phyloP scores from a whole-genome alignment of 2,329 filamentous ascomycete genomes.

The Colletotrichum acutatum region DNA sequence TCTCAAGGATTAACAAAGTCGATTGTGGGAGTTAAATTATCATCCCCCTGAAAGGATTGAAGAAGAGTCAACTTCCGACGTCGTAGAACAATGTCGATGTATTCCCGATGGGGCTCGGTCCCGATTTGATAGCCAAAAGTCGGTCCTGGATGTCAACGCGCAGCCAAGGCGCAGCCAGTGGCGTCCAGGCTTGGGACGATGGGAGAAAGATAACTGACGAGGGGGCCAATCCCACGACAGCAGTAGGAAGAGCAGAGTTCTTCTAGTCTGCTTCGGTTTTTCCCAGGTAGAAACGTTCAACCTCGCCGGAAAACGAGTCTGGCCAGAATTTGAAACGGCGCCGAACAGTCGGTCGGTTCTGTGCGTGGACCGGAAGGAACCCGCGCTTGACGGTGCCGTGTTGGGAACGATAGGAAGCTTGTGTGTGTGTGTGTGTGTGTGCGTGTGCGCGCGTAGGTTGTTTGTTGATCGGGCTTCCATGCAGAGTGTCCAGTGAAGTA shows the following conservation, averaged over 20 bases:
- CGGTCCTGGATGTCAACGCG: constrained; percentile 28
- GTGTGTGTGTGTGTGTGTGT: not conserved
- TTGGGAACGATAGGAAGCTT: not conserved
- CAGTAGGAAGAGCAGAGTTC: constrained; percentile 5
- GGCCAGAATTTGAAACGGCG: constrained; percentile 28
- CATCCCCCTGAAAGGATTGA: constrained; percentile 1
- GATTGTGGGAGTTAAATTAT: constrained; percentile 15
- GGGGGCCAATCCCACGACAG: not conserved
- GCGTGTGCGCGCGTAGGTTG: not conserved
- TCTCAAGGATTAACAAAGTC: not conserved
- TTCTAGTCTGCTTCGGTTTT: constrained; percentile 17
- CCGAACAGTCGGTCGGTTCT: constrained; percentile 12
- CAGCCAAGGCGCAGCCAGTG: constrained; percentile 30
- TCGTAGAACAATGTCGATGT: constrained; percentile 20
- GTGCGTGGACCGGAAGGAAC: constrained; percentile 27
- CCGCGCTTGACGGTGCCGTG: constrained; percentile 10
- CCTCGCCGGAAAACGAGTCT: not conserved
- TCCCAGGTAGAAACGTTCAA: not conserved
- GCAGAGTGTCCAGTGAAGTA: not conserved
- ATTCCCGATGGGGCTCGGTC: constrained; percentile 16
- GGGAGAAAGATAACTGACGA: not conserved
- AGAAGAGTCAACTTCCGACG: not conserved
- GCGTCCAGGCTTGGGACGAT: constrained; percentile 20
- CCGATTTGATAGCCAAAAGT: constrained; percentile 1
- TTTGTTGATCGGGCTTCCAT: not conserved